A percentile compares a stretch with the other conserved stretches of the same genome.
These are phyloP conservation scores for Moesziomyces sp. DNA, from an alignment of 1,284 basidiomycete genomes.

Conservation along the genomic window DNA sequence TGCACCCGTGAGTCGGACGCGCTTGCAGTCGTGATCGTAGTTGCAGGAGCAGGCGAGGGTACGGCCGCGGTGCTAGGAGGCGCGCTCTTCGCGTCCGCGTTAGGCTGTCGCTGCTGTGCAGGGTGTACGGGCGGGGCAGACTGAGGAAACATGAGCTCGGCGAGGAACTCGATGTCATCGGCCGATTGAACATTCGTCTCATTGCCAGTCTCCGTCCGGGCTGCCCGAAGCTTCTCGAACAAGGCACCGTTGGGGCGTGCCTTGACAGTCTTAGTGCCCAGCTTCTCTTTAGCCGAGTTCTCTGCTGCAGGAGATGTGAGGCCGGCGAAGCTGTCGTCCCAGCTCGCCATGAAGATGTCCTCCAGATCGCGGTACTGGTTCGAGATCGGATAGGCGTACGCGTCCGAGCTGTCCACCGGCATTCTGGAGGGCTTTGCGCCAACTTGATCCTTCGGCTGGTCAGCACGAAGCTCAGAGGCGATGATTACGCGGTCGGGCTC, in stretches of 20 bases:
- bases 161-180: slow-evolving; percentile 29
- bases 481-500: neutral
- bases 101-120: no score
- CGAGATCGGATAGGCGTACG: slow-evolving; percentile 25
- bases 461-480: neutral
- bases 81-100: neutral
- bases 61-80: no score
- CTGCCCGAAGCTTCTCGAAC: slow-evolving; percentile 23
- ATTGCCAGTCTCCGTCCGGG: neutral
- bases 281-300: slow-evolving; percentile 1
- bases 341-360: slow-evolving; percentile 33
- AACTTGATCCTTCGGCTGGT: slow-evolving; percentile 6
- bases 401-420: slow-evolving; percentile 3
- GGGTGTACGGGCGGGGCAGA: neutral
- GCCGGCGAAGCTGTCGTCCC: slow-evolving; percentile 32
- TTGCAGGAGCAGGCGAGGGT: no score
- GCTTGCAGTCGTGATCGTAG: no score
- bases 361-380: slow-evolving; percentile 32
- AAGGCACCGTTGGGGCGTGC: slow-evolving; percentile 19
- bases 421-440: slow-evolving; percentile 15
- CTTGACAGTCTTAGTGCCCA: slow-evolving; percentile 1
- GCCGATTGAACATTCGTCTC: neutral
- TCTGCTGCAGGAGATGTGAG: slow-evolving; percentile 1
- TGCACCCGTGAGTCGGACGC: neutral
- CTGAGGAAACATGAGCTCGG: slow-evolving; percentile 18